Evolutionary conservation across 192 early-diverging fungal genomes (phyloP), one percentile per base, ranked within the genome.

Genomic region (Rhizoclosmatium sp.): DNA sequence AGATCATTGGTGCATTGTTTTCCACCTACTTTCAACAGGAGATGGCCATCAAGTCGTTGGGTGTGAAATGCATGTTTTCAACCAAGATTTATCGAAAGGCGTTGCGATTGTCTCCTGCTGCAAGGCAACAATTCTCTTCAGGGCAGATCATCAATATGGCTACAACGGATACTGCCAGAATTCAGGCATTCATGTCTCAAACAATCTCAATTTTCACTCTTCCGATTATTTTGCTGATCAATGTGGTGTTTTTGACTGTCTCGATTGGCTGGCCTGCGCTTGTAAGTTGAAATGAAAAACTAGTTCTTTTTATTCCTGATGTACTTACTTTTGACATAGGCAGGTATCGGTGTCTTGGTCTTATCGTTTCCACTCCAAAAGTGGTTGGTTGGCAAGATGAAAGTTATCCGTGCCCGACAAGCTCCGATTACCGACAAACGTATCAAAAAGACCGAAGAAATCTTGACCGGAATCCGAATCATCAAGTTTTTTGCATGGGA

Each of bases 401-500:
- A 42, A 49, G 31, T 48, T 9, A 68, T 78, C 23, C 45, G 76
- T 7, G 51, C 65, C 19, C 9, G 21, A 12, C 47, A 69, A 39
- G 61, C 56, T 31, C 68, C 68, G 4, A 78, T 78, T 45, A 93
- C 91, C 3, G 88, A 87, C 9, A 76, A 85, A 39, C 84, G 92
- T 47, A 89, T 93, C 39, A 92, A 92, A 75, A 79, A 93, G 61
- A 93, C 93, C 87, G 90, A 89, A 0, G 92, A 93, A 78, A 84
- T 92, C 47, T 79, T 93, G 58, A 93, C 90, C 2, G 92, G 91
- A 21, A 91, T 93, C 75, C 94, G 93, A 73, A 79, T 93, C 40
- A 91, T 93, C 75, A 93, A 93, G 76, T 91, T 93, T 68, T 93
- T 94, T 78, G 87, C 91, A 10, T 93, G 93, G 93, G 93, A 93